Base-by-base conservation (phyloP, 148 eudicot genomes). In the Talinum fruticosum region DNA sequence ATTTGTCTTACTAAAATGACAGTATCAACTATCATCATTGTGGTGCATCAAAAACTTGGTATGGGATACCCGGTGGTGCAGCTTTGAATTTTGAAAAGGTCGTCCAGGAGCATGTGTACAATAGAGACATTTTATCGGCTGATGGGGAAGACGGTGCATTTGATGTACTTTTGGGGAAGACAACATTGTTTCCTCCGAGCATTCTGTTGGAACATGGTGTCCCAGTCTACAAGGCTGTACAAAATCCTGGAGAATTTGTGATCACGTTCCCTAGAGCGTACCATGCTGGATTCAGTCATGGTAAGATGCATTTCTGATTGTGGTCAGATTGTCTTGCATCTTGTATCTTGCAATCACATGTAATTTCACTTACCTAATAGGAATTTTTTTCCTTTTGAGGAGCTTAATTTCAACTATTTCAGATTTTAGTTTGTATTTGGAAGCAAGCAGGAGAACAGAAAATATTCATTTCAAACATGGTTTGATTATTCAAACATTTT, bases 1-100 rank as follows among this genome's bases (percentile, higher is more conserved):
- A 66, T 66, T 35, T 37, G 41, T 71, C 33, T 41, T 80, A 24
- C 54, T 65, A 47, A 72, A 26, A 30, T 74, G 83, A 83, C 95
- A 96, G 99, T 86, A 91, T 96, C 61, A 96, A 96, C 78, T 96
- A 93, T 81, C 99, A 96, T 73, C 99, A 96, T 79, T 93, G 97
- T 79, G 99, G 99, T 78, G 99, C 99, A 66, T 86, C 98, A 76
- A 96, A 96, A 90, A 96, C 99, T 62, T 96, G 99, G 99, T 96
- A 96, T 82, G 99, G 99, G 33, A 82, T 96, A 80, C 99, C 99
- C 79, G 98, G 99, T 81, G 89, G 76, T 79, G 91, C 97, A 62
- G 99, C 99, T 71, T 84, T 88, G 84, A 91, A 88, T 77, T 96
- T 96, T 86, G 99, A 96, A 74, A 93, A 91, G 84, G 98, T 87